These are phyloP conservation scores for Phlebiopsis gigantea DNA, from an alignment of 768 basidiomycete genomes.

Conservation along the genomic window DNA sequence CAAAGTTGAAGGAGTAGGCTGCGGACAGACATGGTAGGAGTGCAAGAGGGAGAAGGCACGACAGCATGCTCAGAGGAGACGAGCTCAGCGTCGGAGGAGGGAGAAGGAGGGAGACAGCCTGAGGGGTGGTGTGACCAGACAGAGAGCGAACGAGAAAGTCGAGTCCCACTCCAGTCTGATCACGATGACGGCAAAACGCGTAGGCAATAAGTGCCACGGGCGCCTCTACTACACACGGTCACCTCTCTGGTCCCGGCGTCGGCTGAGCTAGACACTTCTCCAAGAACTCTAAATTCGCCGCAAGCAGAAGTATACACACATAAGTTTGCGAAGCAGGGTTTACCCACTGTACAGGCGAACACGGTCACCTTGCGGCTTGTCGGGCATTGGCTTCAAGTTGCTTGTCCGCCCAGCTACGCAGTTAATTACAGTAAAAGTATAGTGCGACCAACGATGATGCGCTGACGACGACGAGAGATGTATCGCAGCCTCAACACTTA, in stretches of 20 bases:
- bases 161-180: slow-evolving; percentile 5
- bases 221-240: background rate
- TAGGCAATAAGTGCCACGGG: background rate
- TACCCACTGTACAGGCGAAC: background rate
- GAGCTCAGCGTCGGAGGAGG: background rate
- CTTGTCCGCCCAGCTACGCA: background rate
- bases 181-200: slow-evolving; percentile 5
- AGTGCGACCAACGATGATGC: background rate
- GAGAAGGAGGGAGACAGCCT: background rate
- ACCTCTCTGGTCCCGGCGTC: background rate
- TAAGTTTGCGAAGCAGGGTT: background rate
- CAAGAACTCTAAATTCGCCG: background rate
- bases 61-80: slow-evolving; percentile 6
- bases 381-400: too few relatives aligned
- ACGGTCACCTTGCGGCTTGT: background rate
- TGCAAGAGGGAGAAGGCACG: slow-evolving; percentile 9
- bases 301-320: background rate
- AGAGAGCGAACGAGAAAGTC: background rate
- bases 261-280: background rate
- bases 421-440: background rate
- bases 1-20: slow-evolving; percentile 40
- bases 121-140: background rate
- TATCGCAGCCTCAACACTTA: too few relatives aligned
- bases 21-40: slow-evolving; percentile 26
- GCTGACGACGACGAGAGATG: too few relatives aligned